Conservation (phyloP, 2,329 filamentous ascomycete species). For the Cercospora zeae-maydis region DNA sequence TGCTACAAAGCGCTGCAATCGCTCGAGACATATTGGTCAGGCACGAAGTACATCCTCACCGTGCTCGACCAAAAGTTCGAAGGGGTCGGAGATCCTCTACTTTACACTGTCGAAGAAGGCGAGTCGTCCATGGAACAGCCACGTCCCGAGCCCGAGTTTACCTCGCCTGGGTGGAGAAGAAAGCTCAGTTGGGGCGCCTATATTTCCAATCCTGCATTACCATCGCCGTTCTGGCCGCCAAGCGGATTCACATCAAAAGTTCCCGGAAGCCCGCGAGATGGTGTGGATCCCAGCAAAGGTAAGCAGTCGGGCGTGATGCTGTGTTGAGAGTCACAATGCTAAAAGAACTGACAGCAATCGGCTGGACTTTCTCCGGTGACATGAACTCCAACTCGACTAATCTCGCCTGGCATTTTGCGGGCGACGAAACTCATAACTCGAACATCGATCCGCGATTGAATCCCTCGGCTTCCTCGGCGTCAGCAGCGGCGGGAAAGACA, state of each 20-base stretch:
- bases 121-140: constrained; percentile 62
- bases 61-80: constrained; percentile 84
- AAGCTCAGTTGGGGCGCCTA: constrained; percentile 46
- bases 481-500: constrained; percentile 8
- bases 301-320: constrained; percentile 5
- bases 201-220: constrained; percentile 25
- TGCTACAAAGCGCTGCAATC: constrained; percentile 81
- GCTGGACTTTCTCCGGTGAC: constrained; percentile 83
- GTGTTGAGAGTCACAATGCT: constrained; percentile 13
- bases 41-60: constrained; percentile 80
- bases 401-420: constrained; percentile 75
- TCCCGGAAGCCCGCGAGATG: constrained; percentile 45
- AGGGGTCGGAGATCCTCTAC: constrained; percentile 71
- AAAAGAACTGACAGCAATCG: constrained; percentile 50
- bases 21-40: constrained; percentile 81
- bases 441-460: constrained; percentile 19
- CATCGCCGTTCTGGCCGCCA: constrained; percentile 25
- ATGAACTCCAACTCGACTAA: constrained; percentile 83
- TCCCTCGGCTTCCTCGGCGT: constrained; percentile 16
- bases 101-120: constrained; percentile 70
- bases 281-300: constrained; percentile 51
- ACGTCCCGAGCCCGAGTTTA: constrained; percentile 47
- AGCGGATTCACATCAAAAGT: constrained; percentile 24
- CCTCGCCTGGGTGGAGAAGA: constrained; percentile 50
- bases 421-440: constrained; percentile 33